phyloP scores from a whole-genome alignment of 345 rosid species.

The Abelmoschus esculentus region DNA sequence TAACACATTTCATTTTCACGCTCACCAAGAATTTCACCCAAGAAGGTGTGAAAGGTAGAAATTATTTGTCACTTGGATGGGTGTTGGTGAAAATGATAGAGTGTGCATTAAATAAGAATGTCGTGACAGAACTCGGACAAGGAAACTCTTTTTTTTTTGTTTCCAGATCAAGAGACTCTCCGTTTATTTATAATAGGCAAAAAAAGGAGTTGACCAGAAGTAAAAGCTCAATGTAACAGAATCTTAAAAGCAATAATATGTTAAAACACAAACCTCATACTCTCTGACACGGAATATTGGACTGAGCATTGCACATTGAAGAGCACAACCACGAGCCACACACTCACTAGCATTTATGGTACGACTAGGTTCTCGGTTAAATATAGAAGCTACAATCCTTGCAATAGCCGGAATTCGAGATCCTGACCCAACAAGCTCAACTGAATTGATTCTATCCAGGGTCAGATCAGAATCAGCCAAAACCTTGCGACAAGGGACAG shows the following conservation, averaged over 20 bases:
- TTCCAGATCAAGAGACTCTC: not conserved
- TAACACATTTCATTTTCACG: not conserved
- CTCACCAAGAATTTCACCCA: conserved; percentile 1
- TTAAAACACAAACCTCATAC: conserved; percentile 36
- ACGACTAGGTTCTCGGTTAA: conserved; percentile 52
- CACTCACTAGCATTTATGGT: conserved; percentile 66
- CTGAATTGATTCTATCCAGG: conserved; percentile 42
- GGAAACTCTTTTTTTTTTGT: not conserved
- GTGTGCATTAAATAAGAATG: not conserved
- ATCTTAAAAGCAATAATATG: not conserved
- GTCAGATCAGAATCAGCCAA: conserved; percentile 45
- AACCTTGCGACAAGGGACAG: conserved; percentile 48
- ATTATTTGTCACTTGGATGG: not conserved
- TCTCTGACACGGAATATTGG: conserved; percentile 53
- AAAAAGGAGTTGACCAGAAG: not conserved
- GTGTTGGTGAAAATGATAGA: not conserved
- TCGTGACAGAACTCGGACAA: not conserved
- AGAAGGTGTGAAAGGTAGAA: not conserved
- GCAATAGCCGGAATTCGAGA: conserved; percentile 56
- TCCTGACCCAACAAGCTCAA: conserved; percentile 72
- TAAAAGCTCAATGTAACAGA: not conserved
- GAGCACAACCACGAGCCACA: conserved; percentile 65
- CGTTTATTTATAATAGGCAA: not conserved
- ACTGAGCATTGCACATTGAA: conserved; percentile 72
- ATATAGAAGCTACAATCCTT: conserved; percentile 36